phyloP scores from a whole-genome alignment of 208 protist species.

The Leishmania gerbilli region DNA sequence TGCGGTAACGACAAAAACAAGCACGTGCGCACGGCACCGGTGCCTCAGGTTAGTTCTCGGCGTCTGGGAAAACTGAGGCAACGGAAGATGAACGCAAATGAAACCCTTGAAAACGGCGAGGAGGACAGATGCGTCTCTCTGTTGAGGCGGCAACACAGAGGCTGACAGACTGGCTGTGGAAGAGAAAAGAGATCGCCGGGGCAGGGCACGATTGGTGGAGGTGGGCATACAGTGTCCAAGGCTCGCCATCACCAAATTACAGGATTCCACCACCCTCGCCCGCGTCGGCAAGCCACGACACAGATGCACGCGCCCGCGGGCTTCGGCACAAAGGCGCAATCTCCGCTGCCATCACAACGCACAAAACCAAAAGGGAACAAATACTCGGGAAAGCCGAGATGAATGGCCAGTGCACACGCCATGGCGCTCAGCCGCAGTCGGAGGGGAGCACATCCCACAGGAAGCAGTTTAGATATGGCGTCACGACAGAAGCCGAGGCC shows the following conservation, averaged over 20 bases:
- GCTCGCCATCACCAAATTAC: neutral
- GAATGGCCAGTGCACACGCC: neutral
- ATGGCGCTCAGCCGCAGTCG: neutral
- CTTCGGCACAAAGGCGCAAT: neutral
- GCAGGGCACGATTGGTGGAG: neutral
- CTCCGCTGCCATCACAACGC: neutral
- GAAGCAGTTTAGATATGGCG: constrained; percentile 6
- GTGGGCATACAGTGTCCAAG: neutral
- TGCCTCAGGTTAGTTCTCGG: neutral
- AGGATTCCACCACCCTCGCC: neutral
- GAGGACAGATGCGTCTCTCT: neutral
- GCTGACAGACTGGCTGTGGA: neutral
- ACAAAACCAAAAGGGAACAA: neutral
- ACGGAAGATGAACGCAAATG: neutral
- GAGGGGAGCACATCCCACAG: constrained; percentile 2
- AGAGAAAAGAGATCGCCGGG: neutral
- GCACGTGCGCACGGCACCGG: neutral
- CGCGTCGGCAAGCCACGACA: neutral
- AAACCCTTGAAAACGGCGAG: neutral
- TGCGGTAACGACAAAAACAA: neutral
- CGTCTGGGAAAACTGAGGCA: neutral
- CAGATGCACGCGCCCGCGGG: neutral
- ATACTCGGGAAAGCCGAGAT: neutral
- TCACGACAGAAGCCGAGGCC: neutral
- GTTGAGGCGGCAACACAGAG: neutral